Conservation (phyloP, 805 yeast genomes). For the Kluyveromyces starmeri region DNA sequence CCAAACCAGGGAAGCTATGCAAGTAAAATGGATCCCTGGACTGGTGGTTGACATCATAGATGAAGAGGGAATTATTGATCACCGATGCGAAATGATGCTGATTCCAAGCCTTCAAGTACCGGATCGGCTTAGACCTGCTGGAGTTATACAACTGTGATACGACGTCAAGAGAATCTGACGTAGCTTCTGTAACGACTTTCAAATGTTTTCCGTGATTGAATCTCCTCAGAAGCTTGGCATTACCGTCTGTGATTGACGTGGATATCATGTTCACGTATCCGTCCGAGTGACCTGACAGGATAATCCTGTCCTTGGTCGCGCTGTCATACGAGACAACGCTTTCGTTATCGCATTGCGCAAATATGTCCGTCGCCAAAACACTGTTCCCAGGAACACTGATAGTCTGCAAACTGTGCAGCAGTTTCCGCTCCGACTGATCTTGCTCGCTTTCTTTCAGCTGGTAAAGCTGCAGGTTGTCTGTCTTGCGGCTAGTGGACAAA, state of each 20-base stretch:
- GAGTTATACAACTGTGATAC: conserved; percentile 10
- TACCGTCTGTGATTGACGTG: conserved; percentile 37
- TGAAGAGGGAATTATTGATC: conserved; percentile 60
- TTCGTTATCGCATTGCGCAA: conserved; percentile 8
- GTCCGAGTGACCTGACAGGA: conserved; percentile 67
- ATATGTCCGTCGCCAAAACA: conserved; percentile 11
- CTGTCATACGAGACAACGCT: conserved; percentile 7
- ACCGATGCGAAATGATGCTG: conserved; percentile 39
- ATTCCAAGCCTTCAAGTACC: conserved; percentile 14
- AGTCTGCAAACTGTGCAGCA: conserved; percentile 16
- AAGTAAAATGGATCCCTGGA: conserved; percentile 27
- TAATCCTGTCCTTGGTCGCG: conserved; percentile 9
- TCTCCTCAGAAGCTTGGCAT: conserved; percentile 68
- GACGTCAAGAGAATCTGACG: conserved; percentile 10
- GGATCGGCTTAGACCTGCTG: conserved; percentile 14
- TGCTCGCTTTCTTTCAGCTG: not conserved
- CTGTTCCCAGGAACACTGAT: conserved; percentile 21
- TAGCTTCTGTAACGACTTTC: conserved; percentile 15
- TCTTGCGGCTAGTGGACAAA: conserved; percentile 11
- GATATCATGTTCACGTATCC: conserved; percentile 69
- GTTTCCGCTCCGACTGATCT: not conserved
- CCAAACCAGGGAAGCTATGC: conserved; percentile 18
- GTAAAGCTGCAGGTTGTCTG: conserved; percentile 16
- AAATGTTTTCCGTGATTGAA: conserved; percentile 72
- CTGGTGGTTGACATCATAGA: conserved; percentile 63